Conservation (phyloP, 1,139 yeast species). For the Suhomyces choctaworum region DNA sequence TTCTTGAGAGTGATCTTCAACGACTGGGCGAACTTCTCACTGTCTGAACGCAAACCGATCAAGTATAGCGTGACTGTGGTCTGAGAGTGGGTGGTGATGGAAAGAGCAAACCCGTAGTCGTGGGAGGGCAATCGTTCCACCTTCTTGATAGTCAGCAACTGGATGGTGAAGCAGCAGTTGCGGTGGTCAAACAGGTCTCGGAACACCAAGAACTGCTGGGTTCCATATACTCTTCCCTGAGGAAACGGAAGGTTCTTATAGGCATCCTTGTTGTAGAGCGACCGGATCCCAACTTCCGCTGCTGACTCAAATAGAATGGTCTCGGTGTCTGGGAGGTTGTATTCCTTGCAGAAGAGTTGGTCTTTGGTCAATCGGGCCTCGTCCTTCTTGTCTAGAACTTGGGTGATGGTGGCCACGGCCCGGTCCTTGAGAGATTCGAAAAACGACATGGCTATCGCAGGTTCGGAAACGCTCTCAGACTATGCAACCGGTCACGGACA, state of each 20-base stretch:
- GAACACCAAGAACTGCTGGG: slow-evolving; percentile 75
- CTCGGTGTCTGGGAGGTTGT: slow-evolving; percentile 72
- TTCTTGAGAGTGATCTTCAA: slow-evolving; percentile 63
- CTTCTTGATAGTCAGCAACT: slow-evolving; percentile 75
- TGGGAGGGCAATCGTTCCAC: slow-evolving; percentile 83
- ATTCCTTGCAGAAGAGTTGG: slow-evolving; percentile 66
- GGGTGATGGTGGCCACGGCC: slow-evolving; percentile 39
- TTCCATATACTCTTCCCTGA: slow-evolving; percentile 65
- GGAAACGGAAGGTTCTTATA: slow-evolving; percentile 32
- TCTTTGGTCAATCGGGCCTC: slow-evolving; percentile 52
- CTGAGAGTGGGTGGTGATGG: slow-evolving; percentile 69
- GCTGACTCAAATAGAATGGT: slow-evolving; percentile 62
- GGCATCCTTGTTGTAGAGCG: slow-evolving; percentile 31
- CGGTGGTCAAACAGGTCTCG: slow-evolving; percentile 67
- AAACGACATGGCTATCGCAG: slow-evolving; percentile 22
- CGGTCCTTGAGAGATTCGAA: slow-evolving; percentile 23
- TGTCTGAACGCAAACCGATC: slow-evolving; percentile 74
- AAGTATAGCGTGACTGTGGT: slow-evolving; percentile 66
- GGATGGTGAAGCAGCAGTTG: slow-evolving; percentile 68
- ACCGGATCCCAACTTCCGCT: slow-evolving; percentile 63
- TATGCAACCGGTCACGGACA: too few relatives aligned
- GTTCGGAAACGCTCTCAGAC: too few relatives aligned
- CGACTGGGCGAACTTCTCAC: slow-evolving; percentile 75
- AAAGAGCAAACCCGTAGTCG: slow-evolving; percentile 75
- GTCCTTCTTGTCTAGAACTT: slow-evolving; percentile 41